phyloP scores from a whole-genome alignment of 2,329 filamentous ascomycete species.

The Tolypocladium cylindrosporum region DNA sequence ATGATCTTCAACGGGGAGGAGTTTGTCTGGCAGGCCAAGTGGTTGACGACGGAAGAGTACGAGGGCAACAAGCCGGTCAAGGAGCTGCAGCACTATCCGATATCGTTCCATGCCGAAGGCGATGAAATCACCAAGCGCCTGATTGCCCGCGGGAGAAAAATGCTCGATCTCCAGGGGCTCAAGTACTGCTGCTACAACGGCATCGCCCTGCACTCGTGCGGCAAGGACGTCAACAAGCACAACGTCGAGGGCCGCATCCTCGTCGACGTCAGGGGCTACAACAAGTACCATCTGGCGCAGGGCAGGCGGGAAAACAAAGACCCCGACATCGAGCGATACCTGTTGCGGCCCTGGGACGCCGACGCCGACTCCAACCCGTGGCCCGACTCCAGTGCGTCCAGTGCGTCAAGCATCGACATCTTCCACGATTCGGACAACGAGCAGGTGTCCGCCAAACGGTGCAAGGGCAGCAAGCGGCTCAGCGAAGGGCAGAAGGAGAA shows the following conservation, averaged over 20 bases:
- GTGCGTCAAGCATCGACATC: not conserved
- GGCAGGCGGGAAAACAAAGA: conserved; percentile 25
- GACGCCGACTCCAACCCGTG: not conserved
- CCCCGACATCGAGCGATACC: conserved; percentile 14
- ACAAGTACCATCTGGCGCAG: conserved; percentile 27
- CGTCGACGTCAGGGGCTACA: conserved; percentile 30
- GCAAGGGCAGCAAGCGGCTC: conserved; percentile 13
- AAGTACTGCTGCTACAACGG: conserved; percentile 31
- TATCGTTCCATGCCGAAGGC: conserved; percentile 20
- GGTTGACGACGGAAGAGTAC: conserved; percentile 21
- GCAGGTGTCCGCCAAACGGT: conserved; percentile 2
- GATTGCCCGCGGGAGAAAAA: conserved; percentile 24
- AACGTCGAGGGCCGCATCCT: conserved; percentile 31
- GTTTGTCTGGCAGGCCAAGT: conserved; percentile 29
- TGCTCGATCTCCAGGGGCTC: conserved; percentile 31
- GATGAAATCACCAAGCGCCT: conserved; percentile 18
- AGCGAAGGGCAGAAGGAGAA: conserved; percentile 21
- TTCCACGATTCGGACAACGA: conserved; percentile 1
- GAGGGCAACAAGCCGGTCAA: conserved; percentile 28
- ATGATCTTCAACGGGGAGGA: conserved; percentile 28
- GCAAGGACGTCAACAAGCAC: conserved; percentile 14
- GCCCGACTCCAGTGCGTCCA: not conserved
- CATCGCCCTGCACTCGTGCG: conserved; percentile 19
- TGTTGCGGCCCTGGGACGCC: not conserved
- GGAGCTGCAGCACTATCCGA: conserved; percentile 28